Base-by-base conservation (phyloP, 371 early-diverging fungal genomes). In the Zychaea mexicana region DNA sequence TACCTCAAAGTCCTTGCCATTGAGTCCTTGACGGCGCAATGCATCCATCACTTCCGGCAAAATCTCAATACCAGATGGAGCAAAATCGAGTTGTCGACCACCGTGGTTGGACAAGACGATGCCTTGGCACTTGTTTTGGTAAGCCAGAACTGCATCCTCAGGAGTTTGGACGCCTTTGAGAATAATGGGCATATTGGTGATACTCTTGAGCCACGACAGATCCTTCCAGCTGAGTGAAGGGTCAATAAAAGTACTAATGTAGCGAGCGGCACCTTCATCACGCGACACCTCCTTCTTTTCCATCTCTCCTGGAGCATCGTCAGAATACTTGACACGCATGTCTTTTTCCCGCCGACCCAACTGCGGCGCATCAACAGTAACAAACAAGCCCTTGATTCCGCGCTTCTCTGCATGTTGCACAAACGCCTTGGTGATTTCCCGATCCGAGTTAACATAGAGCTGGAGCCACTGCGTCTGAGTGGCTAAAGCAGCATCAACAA, bases 21-120 rank as follows among this genome's bases (percentile, higher is more conserved):
- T 59, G 9, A 49, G 24, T 24, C 49, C 49, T 19, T 82, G 75
- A 31, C 59, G 57, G n/a, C 68, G 75, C 57, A 88, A 74, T 0
- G 90, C 94, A 13, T 85, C 87, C 68, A 92, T 84, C 9, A 94
- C 91, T 56, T 95, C 95, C 7, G 91, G 89, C 52, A 97, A 73
- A 15, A 93, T 89, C 57, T 97, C 97, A 67, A 94, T 91, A 12
- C 76, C 70, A 10, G 85, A 85, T 24, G 86, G 85, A 2, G 88
- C 84, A 54, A 89, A 87, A 73, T 97, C 98, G 49, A 98, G 80
- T 74, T 98, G 98, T 10, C 98, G 85, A 27, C 98, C 98, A 64
- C 98, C 98, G 69, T 98, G 98, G 73, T 98, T 98, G 55, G 93
- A 93, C 12, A 98, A 76, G 10, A 96, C 88, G 49, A 97, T 86